phyloP scores from a whole-genome alignment of 2,329 filamentous ascomycete genomes.

The Cladosporium velox region DNA sequence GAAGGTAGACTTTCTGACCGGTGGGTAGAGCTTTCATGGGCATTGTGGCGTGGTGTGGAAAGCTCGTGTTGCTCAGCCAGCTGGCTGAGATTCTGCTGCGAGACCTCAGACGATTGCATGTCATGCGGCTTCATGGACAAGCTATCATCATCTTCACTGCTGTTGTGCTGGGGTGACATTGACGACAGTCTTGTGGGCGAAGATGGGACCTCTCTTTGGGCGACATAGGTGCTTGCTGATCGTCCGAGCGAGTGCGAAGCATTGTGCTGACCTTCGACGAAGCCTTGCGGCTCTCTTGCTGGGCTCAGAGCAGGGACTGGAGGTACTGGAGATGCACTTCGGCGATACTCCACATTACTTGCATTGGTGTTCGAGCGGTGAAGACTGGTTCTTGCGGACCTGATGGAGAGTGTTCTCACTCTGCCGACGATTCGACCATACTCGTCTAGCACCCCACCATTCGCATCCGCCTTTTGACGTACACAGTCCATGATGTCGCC shows the following conservation, averaged over 20 bases:
- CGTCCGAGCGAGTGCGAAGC: not conserved
- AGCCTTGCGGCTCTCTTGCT: not conserved
- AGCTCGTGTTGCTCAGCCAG: not conserved
- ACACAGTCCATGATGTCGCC: slow-evolving; percentile 48
- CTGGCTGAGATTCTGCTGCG: not conserved
- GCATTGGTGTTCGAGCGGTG: not conserved
- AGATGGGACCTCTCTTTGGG: not conserved
- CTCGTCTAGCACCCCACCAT: slow-evolving; percentile 52
- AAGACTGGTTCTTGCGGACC: not conserved
- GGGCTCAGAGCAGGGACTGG: not conserved
- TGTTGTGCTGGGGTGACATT: not conserved
- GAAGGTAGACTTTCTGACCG: slow-evolving; percentile 13
- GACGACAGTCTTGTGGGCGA: slow-evolving; percentile 9
- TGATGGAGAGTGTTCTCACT: slow-evolving; percentile 25
- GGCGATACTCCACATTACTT: not conserved
- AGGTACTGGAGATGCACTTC: not conserved
- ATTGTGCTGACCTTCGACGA: not conserved
- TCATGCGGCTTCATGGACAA: not conserved
- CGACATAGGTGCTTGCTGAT: not conserved
- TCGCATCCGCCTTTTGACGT: slow-evolving; percentile 49
- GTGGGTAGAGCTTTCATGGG: not conserved
- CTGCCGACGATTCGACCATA: slow-evolving; percentile 48
- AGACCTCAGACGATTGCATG: not conserved
- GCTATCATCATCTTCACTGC: not conserved
- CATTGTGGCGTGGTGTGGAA: not conserved